phyloP scores from a whole-genome alignment of 2,329 filamentous ascomycete genomes.

The Trichoderma atroviride region DNA sequence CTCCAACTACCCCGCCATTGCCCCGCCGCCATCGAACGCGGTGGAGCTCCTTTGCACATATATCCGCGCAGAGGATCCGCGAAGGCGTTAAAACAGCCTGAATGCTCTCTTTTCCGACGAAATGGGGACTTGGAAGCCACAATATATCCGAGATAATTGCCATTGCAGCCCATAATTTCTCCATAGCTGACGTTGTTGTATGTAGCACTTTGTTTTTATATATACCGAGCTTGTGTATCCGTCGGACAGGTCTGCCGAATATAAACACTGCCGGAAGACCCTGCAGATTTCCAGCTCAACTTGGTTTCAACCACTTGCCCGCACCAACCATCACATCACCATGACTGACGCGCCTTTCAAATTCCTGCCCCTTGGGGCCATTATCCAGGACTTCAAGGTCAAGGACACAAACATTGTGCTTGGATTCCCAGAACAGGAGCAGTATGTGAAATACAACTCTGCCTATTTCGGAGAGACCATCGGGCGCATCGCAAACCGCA shows the following conservation, averaged over 20 bases:
- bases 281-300: background rate
- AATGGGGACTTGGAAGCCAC: background rate
- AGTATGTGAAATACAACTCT: conserved; percentile 74
- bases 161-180: conserved; percentile 5
- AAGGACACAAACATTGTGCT: conserved; percentile 85
- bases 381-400: conserved; percentile 79
- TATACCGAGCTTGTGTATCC: background rate
- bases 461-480: conserved; percentile 94
- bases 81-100: conserved; percentile 18
- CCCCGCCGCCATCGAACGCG: conserved; percentile 21
- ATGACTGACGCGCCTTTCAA: conserved; percentile 57
- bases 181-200: conserved; percentile 1
- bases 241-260: background rate
- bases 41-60: background rate
- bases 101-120: background rate
- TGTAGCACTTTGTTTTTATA: background rate
- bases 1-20: conserved; percentile 25
- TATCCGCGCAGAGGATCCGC: conserved; percentile 13
- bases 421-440: conserved; percentile 73
- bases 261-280: conserved; percentile 5
- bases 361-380: conserved; percentile 76
- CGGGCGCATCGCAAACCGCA: conserved; percentile 80
- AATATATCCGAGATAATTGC: conserved; percentile 21
- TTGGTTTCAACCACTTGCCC: background rate
- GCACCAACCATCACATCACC: conserved; percentile 8